Evolutionary conservation across 208 protist genomes (phyloP), one percentile per base, ranked within the genome.

Genomic region (Crithidia bombi): DNA sequence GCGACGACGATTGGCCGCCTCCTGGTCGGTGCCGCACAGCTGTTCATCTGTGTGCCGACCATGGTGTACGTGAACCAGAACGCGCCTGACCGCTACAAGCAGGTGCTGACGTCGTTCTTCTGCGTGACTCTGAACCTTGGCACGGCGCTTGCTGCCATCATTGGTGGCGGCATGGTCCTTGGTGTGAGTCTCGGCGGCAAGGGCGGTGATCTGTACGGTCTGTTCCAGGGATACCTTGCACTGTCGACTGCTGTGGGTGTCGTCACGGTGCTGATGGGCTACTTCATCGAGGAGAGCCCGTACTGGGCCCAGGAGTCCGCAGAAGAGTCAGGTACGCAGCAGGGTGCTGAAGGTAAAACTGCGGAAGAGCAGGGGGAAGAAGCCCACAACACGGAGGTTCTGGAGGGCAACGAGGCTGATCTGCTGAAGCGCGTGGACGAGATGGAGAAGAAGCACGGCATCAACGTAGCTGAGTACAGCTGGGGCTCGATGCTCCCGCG

Each of bases 1-100:
- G 72, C 86, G 30, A 74, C 90, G 7, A 68, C 62, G 62, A 75
- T 85, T 47, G 85, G 73, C 21, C 88, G 91, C 30, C 56, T 94
- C 15, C 65, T 93, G 33, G 75, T 89, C 57, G 91, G 91, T 73
- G 15, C 89, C 3, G 55, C 65, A 2, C 52, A 90, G 39, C 82
- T 85, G 44, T n/a, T 90, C 33, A 52, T 87, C 26, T 78, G 69
- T 44, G 81, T 89, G 54, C 75, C 78, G 0, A 73, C 69, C 26
- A 85, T 87, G 46, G 87, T 93, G 83, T 93, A 90, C 65, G 81
- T 92, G 33, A 70, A 78, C 41, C 51, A 92, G 68, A 89, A 89
- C 54, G 86, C 79, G 21, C 79, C 78, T 28, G 74, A 76, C 35
- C 81, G 82, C 52, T 79, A 83, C 77, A 67, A 28, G 32, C 46